Conservation (phyloP, 1,284 basidiomycete species). For the Ustilago sp. region DNA sequence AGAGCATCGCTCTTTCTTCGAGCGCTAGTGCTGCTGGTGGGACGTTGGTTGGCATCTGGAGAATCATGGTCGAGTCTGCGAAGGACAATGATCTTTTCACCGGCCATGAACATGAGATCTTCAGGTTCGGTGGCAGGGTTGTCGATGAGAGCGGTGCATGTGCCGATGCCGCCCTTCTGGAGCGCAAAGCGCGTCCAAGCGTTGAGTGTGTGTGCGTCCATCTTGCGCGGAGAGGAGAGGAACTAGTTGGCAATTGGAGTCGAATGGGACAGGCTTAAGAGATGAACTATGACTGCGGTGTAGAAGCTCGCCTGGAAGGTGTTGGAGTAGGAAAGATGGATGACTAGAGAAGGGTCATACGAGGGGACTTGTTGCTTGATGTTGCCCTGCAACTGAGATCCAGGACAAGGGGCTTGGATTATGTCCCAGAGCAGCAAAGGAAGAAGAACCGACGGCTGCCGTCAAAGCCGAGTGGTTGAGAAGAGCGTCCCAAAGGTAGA, state of each 20-base stretch:
- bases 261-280: too few species aligned
- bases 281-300: too few species aligned
- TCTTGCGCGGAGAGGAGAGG: slow-evolving; percentile 17
- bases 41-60: slow-evolving; percentile 20
- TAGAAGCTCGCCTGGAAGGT: background rate
- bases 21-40: slow-evolving; percentile 34
- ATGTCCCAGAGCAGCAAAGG: background rate
- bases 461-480: background rate
- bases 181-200: slow-evolving; percentile 69
- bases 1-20: slow-evolving; percentile 21
- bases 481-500: background rate
- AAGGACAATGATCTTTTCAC: slow-evolving; percentile 66
- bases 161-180: slow-evolving; percentile 67
- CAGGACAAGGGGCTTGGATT: background rate
- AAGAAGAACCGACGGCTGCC: background rate
- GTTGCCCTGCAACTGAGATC: slow-evolving; percentile 1
- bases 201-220: slow-evolving; percentile 67
- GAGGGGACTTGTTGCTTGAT: background rate
- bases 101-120: slow-evolving; percentile 67
- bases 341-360: background rate
- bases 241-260: too few species aligned
- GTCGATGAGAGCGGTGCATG: slow-evolving; percentile 64
- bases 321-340: background rate
- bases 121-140: slow-evolving; percentile 62
- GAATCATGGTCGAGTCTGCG: slow-evolving; percentile 58